A percentile compares a stretch with the other conserved stretches of the same genome.
Conservation (phyloP, 2,329 filamentous ascomycete genomes). For the Fusarium bactridioides region DNA sequence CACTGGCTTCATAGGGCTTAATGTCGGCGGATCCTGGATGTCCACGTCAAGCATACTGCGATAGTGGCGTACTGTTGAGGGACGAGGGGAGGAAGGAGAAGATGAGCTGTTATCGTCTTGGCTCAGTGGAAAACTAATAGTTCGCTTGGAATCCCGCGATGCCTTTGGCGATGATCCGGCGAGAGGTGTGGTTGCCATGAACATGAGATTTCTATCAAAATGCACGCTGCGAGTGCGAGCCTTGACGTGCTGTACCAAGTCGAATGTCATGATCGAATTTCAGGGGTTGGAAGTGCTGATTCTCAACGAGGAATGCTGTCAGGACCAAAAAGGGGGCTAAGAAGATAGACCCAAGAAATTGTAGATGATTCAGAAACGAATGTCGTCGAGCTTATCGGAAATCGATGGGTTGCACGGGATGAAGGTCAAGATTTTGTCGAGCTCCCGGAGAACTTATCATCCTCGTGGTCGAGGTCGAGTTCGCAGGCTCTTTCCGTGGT, state of each 20-base stretch:
- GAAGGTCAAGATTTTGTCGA: slow-evolving; percentile 10
- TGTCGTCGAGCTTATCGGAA: slow-evolving; percentile 45
- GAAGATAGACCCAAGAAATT: slow-evolving; percentile 53
- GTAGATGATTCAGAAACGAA: slow-evolving; percentile 55
- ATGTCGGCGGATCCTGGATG: slow-evolving; percentile 52
- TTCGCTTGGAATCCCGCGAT: slow-evolving; percentile 43
- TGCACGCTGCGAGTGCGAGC: slow-evolving; percentile 59
- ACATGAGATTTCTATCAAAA: slow-evolving; percentile 48
- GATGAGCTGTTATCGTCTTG: slow-evolving; percentile 17
- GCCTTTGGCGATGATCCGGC: slow-evolving; percentile 17
- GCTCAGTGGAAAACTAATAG: slow-evolving; percentile 43
- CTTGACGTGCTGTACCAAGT: slow-evolving; percentile 54
- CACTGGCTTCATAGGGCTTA: slow-evolving; percentile 54
- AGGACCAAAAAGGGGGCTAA: slow-evolving; percentile 48
- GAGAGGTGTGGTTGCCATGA: slow-evolving; percentile 23
- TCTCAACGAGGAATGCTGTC: slow-evolving; percentile 38
- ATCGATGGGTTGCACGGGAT: slow-evolving; percentile 36
- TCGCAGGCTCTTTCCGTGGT: slow-evolving; percentile 36
- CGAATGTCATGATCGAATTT: slow-evolving; percentile 49
- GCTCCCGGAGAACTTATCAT: slow-evolving; percentile 14
- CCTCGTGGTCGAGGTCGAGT: slow-evolving; percentile 34
- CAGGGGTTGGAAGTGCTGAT: slow-evolving; percentile 40
- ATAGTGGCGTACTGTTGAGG: slow-evolving; percentile 47
- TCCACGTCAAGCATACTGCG: slow-evolving; percentile 64
- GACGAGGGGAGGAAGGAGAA: slow-evolving; percentile 6